Evolutionary conservation across 192 early-diverging fungal species (phyloP).

Genomic region (Glomus cerebriforme): DNA sequence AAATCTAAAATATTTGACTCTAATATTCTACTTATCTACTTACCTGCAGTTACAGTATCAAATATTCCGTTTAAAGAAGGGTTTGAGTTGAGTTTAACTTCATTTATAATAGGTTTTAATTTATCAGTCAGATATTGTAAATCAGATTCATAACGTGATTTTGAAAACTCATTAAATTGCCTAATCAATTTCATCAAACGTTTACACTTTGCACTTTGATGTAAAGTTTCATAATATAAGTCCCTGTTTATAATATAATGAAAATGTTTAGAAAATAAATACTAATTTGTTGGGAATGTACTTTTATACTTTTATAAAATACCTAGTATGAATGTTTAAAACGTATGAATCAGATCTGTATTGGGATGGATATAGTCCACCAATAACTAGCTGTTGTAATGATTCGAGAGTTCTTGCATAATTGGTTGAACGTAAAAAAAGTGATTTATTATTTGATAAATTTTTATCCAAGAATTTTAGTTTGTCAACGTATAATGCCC

Average conservation of each 20-base stretch:
- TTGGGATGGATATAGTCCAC: conserved; percentile 40
- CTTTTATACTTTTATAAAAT: neutral
- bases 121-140: conserved; percentile 27
- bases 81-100: conserved; percentile 38
- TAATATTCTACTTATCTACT: too few relatives aligned
- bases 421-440: conserved; percentile 41
- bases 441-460: conserved; percentile 9
- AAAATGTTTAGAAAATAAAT: neutral
- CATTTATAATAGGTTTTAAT: conserved; percentile 36
- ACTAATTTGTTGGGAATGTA: neutral
- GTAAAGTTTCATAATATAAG: neutral
- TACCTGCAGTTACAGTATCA: conserved; percentile 25
- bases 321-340: conserved; percentile 43
- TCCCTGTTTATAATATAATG: neutral
- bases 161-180: neutral
- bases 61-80: conserved; percentile 46
- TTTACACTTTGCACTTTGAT: neutral
- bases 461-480: conserved; percentile 12
- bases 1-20: too few relatives aligned
- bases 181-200: neutral
- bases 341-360: conserved; percentile 21
- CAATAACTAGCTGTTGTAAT: conserved; percentile 41
- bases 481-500: conserved; percentile 41
- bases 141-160: conserved; percentile 22
- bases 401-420: conserved; percentile 43